phyloP scores from a whole-genome alignment of 768 basidiomycete genomes.

The Mycena vulgaris region DNA sequence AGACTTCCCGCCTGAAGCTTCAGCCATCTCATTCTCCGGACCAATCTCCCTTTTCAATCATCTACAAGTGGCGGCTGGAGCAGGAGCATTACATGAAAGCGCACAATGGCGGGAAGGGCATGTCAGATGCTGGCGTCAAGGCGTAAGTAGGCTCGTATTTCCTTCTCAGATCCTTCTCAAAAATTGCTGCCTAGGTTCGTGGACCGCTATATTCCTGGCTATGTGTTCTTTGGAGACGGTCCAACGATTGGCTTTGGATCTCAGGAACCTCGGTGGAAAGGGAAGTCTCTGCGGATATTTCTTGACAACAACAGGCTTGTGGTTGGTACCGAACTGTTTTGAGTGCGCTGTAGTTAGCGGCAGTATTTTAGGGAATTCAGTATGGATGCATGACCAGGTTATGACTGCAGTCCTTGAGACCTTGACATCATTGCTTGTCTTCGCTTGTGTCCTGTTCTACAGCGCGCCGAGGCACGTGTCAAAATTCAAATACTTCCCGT shows the following conservation, averaged over 20 bases:
- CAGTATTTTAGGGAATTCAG: not conserved
- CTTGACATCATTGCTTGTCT: not conserved
- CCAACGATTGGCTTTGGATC: constrained; percentile 48
- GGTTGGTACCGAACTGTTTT: constrained; percentile 16
- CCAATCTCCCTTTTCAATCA: constrained; percentile 57
- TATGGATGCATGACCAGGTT: no score
- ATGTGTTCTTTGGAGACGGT: constrained; percentile 86
- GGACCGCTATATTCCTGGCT: constrained; percentile 94
- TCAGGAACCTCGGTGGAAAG: constrained; percentile 24
- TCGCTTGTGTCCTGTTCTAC: constrained; percentile 14
- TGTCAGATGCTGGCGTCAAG: constrained; percentile 85
- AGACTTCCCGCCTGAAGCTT: constrained; percentile 43
- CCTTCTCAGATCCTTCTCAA: not conserved
- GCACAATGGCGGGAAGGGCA: constrained; percentile 87
- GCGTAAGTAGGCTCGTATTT: constrained; percentile 58
- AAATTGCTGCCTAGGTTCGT: constrained; percentile 72
- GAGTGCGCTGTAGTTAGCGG: not conserved
- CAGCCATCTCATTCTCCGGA: constrained; percentile 46
- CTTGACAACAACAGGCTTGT: constrained; percentile 30
- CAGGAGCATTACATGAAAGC: constrained; percentile 94
- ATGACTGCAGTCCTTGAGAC: no score
- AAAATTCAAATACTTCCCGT: no score
- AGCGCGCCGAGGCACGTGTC: constrained; percentile 6
- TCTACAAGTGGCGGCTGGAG: constrained; percentile 91
- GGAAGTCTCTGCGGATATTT: constrained; percentile 15